phyloP scores from a whole-genome alignment of 352 stramenopile genomes.

The Phytopythium mirpurense region DNA sequence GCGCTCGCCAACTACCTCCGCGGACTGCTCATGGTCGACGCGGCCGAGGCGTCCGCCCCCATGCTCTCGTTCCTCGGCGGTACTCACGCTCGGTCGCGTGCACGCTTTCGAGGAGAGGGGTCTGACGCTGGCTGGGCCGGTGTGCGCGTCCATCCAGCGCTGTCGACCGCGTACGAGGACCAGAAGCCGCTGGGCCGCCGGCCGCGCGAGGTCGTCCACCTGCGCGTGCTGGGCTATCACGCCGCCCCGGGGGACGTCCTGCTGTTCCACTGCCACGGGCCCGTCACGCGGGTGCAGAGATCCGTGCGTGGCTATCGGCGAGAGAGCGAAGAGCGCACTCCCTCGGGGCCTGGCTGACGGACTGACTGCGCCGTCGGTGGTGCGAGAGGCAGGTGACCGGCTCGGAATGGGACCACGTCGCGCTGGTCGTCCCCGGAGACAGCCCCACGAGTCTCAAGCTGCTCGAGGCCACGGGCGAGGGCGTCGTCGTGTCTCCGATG shows the following conservation, averaged over 20 bases:
- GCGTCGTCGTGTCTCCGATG: constrained; percentile 45
- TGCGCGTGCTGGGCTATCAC: constrained; percentile 56
- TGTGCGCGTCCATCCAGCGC: neutral
- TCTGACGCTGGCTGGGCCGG: neutral
- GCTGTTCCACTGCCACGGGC: constrained; percentile 49
- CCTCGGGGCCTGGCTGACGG: neutral
- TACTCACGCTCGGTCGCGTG: constrained; percentile 3
- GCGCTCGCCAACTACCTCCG: constrained; percentile 47
- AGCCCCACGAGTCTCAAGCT: constrained; percentile 24
- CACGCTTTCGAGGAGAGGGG: neutral
- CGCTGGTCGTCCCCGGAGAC: constrained; percentile 31
- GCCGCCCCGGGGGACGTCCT: constrained; percentile 42
- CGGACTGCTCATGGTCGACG: constrained; percentile 36
- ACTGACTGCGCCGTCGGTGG: neutral
- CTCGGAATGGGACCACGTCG: constrained; percentile 67
- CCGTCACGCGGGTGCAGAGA: constrained; percentile 41
- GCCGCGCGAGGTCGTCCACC: constrained; percentile 43
- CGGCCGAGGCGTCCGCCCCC: constrained; percentile 25
- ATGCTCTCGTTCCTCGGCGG: constrained; percentile 58
- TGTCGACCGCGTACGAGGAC: constrained; percentile 6
- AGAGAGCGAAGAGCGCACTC: neutral
- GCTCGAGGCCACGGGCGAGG: constrained; percentile 57
- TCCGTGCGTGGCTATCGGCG: constrained; percentile 18
- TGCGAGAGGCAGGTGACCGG: constrained; percentile 29
- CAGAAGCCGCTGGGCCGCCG: neutral